A percentile compares a stretch with the other conserved stretches of the same genome.
Evolutionary conservation across 2,329 filamentous ascomycete genomes (phyloP).

Genomic region (Cercospora beticola): DNA sequence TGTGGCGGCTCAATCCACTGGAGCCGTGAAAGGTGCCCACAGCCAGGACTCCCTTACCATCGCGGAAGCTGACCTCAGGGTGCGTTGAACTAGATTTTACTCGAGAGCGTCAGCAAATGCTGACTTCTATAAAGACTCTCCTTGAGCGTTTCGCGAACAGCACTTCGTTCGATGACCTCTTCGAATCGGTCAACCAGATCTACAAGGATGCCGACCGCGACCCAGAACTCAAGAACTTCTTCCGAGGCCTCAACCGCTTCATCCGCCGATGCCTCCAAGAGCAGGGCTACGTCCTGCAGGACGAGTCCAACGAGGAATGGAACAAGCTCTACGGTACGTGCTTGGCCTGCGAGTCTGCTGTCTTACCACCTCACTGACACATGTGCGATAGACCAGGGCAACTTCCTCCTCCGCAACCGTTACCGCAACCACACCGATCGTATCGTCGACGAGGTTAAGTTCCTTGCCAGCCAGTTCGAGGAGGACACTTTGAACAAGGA

Average conservation of each 20-base stretch:
- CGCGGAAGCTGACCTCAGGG: slow-evolving; percentile 78
- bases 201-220: slow-evolving; percentile 86
- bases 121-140: slow-evolving; percentile 64
- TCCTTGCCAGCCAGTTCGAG: slow-evolving; percentile 84
- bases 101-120: slow-evolving; percentile 45
- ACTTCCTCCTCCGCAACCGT: slow-evolving; percentile 81
- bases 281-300: slow-evolving; percentile 86
- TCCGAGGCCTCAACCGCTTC: slow-evolving; percentile 73
- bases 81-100: slow-evolving; percentile 49
- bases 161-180: slow-evolving; percentile 83
- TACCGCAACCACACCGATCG: slow-evolving; percentile 85
- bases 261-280: slow-evolving; percentile 81
- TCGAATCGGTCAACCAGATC: slow-evolving; percentile 78
- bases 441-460: slow-evolving; percentile 85
- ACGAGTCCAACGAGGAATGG: slow-evolving; percentile 77
- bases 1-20: slow-evolving; percentile 62
- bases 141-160: slow-evolving; percentile 95
- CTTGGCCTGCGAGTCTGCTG: background rate
- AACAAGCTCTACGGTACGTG: slow-evolving; percentile 63
- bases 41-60: slow-evolving; percentile 61
- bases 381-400: slow-evolving; percentile 64
- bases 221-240: slow-evolving; percentile 84
- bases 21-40: slow-evolving; percentile 71
- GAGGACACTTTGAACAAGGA: slow-evolving; percentile 80
- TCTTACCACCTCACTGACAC: background rate